A percentile compares a stretch with the other conserved stretches of the same genome.
phyloP scores from a whole-genome alignment of 179 eudicot species.

The Spergularia azorica region DNA sequence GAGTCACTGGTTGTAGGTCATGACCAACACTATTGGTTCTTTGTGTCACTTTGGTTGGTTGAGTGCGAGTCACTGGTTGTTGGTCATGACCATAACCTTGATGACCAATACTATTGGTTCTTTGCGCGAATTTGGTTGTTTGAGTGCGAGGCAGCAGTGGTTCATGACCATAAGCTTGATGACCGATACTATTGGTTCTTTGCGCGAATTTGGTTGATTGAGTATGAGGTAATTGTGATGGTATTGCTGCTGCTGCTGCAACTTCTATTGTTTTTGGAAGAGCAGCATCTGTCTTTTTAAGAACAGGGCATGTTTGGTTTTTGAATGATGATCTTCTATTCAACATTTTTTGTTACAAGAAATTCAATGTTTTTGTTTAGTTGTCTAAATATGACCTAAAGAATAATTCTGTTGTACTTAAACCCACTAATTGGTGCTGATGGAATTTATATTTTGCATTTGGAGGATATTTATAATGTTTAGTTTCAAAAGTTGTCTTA shows the following conservation, averaged over 20 bases:
- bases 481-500: slow-evolving; percentile 2
- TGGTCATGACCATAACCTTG: slow-evolving; percentile 6
- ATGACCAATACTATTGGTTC: slow-evolving; percentile 16
- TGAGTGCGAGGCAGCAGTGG: background rate
- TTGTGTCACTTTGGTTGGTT: slow-evolving; percentile 18
- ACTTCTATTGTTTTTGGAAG: slow-evolving; percentile 13
- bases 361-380: background rate
- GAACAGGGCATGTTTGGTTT: slow-evolving; percentile 20
- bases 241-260: background rate
- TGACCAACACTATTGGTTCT: slow-evolving; percentile 10
- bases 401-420: background rate
- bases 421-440: background rate
- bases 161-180: background rate
- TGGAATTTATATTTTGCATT: slow-evolving; percentile 15
- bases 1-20: background rate
- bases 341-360: background rate
- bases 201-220: slow-evolving; percentile 15
- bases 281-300: slow-evolving; percentile 23
- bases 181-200: slow-evolving; percentile 19
- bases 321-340: slow-evolving; percentile 27
- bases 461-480: slow-evolving; percentile 30
- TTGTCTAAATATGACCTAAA: background rate
- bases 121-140: slow-evolving; percentile 18
- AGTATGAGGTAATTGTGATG: slow-evolving; percentile 13
- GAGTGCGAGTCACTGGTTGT: background rate